Evolutionary conservation across 305 asterid species (phyloP).

Genomic region (Rubia tinctorum): DNA sequence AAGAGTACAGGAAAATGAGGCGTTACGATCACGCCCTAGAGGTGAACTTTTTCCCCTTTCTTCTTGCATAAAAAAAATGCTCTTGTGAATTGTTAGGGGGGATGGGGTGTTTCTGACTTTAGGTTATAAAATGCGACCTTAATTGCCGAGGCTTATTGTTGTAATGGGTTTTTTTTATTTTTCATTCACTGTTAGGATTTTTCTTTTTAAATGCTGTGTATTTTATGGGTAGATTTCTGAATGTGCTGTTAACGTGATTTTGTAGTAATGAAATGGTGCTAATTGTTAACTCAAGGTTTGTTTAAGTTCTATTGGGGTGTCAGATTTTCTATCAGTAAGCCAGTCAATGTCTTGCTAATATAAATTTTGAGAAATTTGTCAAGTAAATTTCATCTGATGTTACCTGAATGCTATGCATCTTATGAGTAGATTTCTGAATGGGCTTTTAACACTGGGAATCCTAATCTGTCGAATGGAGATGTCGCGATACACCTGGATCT

Average conservation of each 20-base stretch:
- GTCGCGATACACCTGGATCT: conserved; percentile 31
- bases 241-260: too few species aligned
- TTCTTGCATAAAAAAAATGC: background rate
- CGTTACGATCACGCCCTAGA: conserved; percentile 29
- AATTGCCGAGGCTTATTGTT: too few species aligned
- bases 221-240: too few species aligned
- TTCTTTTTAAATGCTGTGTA: too few species aligned
- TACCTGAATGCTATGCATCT: conserved; percentile 12
- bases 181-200: too few species aligned
- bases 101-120: background rate
- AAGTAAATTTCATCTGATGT: background rate
- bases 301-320: background rate
- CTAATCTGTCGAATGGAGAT: conserved; percentile 18
- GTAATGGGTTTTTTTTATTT: too few species aligned
- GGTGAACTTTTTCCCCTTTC: conserved; percentile 17
- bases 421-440: conserved; percentile 33
- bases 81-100: background rate
- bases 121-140: background rate
- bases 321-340: too few species aligned
- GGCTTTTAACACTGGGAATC: conserved; percentile 12
- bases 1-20: conserved; percentile 13
- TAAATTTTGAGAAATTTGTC: background rate
- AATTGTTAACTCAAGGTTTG: too few species aligned
- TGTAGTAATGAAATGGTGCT: too few species aligned
- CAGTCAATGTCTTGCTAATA: background rate